Conservation (phyloP, 2,329 filamentous ascomycete species). For the Thermothelomyces thermophilus region DNA sequence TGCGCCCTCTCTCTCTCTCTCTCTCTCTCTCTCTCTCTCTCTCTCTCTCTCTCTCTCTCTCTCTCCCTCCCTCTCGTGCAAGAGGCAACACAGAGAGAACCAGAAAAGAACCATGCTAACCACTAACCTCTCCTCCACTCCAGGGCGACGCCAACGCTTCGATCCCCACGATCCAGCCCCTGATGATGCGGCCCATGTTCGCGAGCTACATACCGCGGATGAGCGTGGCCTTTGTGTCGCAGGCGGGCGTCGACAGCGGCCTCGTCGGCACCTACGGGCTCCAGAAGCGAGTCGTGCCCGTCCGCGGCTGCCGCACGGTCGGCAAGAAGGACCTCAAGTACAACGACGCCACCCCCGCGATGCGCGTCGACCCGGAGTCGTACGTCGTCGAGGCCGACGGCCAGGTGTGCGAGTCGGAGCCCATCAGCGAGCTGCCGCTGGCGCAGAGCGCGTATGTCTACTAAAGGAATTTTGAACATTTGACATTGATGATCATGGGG, state of each 20-base stretch:
- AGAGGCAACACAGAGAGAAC: neutral
- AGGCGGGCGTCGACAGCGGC: conserved; percentile 61
- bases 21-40: conserved; percentile 9
- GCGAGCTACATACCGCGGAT: conserved; percentile 64
- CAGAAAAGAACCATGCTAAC: conserved; percentile 27
- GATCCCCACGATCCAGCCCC: conserved; percentile 81
- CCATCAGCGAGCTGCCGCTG: conserved; percentile 63
- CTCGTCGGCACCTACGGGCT: conserved; percentile 65
- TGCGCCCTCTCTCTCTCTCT: neutral
- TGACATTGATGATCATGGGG: neutral
- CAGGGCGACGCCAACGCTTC: conserved; percentile 71
- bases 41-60: neutral
- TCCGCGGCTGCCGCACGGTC: conserved; percentile 65
- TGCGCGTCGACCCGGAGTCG: conserved; percentile 86
- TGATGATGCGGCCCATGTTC: conserved; percentile 82
- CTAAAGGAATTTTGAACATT: too few relatives aligned
- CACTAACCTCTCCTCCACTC: too few relatives aligned
- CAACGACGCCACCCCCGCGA: conserved; percentile 75
- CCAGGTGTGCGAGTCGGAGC: conserved; percentile 63
- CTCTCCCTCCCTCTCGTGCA: neutral
- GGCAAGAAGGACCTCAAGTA: conserved; percentile 86
- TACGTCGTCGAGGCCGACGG: conserved; percentile 87
- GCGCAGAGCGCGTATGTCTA: conserved; percentile 74
- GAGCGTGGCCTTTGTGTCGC: conserved; percentile 77
- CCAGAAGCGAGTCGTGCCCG: conserved; percentile 71